Conservation (phyloP, 2,329 filamentous ascomycete species). For the Verticillium klebahnii region DNA sequence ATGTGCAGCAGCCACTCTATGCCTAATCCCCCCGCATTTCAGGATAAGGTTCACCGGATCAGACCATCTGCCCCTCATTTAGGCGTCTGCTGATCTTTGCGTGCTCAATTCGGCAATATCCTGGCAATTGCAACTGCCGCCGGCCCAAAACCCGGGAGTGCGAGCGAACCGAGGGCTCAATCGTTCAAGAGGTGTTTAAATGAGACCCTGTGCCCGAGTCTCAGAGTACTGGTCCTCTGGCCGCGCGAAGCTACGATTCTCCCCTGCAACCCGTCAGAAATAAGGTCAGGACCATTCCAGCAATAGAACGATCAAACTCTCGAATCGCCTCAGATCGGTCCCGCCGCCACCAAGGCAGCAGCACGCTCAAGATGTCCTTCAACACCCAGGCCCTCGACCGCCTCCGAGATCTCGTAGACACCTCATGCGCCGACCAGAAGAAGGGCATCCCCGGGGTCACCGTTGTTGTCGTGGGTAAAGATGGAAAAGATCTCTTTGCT, state of each 20-base stretch:
- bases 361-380: slow-evolving; percentile 3
- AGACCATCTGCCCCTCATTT: background rate
- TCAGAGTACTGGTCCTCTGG: too few species aligned
- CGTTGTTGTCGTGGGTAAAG: background rate
- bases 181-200: too few species aligned
- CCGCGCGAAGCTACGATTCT: too few species aligned
- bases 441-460: slow-evolving; percentile 1
- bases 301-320: background rate
- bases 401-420: slow-evolving; percentile 25
- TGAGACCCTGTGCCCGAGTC: too few species aligned
- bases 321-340: background rate
- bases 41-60: background rate
- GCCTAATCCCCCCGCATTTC: background rate
- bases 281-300: too few species aligned
- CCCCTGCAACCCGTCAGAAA: too few species aligned
- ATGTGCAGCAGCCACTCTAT: background rate
- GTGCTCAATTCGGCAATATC: background rate
- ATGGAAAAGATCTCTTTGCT: background rate
- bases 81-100: background rate
- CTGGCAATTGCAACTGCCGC: background rate
- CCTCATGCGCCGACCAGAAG: slow-evolving; percentile 17
- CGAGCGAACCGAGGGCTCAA: too few species aligned
- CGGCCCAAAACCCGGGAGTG: too few species aligned
- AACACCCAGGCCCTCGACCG: slow-evolving; percentile 4
- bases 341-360: background rate